phyloP scores from a whole-genome alignment of 2,329 filamentous ascomycete species.

The Pseudogymnoascus verrucosus region DNA sequence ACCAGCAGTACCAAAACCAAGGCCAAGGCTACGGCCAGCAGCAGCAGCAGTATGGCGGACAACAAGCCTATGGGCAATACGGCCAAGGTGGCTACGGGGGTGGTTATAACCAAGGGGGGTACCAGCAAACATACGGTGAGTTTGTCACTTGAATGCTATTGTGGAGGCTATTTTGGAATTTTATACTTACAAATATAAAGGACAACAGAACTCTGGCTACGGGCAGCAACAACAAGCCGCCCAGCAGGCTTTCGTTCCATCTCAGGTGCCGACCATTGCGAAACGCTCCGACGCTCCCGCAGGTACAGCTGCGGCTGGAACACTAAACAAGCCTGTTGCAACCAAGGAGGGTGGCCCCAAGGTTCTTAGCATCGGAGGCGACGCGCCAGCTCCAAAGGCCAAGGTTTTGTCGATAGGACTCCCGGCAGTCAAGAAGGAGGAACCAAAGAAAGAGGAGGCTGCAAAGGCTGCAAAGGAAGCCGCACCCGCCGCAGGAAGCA shows the following conservation, averaged over 20 bases:
- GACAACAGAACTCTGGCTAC: conserved; percentile 47
- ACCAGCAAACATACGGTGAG: conserved; percentile 34
- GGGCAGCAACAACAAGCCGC: conserved; percentile 41
- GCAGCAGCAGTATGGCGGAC: conserved; percentile 45
- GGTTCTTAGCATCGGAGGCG: conserved; percentile 55
- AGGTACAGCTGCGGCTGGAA: conserved; percentile 34
- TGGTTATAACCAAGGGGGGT: conserved; percentile 18
- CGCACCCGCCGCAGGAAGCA: conserved; percentile 57
- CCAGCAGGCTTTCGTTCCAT: conserved; percentile 21
- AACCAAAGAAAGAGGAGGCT: conserved; percentile 34
- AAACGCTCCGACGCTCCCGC: conserved; percentile 46
- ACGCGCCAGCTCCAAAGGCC: conserved; percentile 37
- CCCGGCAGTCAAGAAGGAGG: conserved; percentile 44
- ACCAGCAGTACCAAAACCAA: conserved; percentile 47
- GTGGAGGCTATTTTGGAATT: not conserved
- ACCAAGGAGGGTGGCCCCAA: conserved; percentile 52
- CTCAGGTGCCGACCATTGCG: conserved; percentile 45
- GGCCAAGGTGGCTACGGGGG: conserved; percentile 42
- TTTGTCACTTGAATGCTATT: not conserved
- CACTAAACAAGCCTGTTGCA: conserved; percentile 42
- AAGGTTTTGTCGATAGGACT: conserved; percentile 74
- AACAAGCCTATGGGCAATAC: conserved; percentile 40
- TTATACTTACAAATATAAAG: conserved; percentile 21
- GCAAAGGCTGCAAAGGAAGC: conserved; percentile 39
- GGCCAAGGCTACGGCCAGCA: conserved; percentile 42